A percentile compares a stretch with the other conserved stretches of the same genome.
phyloP scores from a whole-genome alignment of 2,329 filamentous ascomycete species.

The Beauveria sp. region DNA sequence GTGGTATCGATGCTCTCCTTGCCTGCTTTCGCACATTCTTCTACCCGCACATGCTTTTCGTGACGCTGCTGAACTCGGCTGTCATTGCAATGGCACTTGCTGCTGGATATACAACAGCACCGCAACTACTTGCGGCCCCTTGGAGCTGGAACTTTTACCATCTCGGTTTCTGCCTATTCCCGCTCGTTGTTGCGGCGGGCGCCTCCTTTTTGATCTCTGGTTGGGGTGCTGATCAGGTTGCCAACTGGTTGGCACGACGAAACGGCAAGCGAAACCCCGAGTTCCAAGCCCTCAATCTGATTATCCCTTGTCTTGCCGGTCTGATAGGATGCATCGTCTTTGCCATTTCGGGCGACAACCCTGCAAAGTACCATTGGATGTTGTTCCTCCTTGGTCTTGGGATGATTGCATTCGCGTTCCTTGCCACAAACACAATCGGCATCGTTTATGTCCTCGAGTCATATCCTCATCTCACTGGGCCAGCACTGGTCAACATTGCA shows the following conservation, averaged over 20 bases:
- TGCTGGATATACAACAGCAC: constrained; percentile 16
- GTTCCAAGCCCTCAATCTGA: constrained; percentile 24
- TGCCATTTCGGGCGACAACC: constrained; percentile 20
- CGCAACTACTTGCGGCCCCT: constrained; percentile 19
- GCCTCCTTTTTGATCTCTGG: constrained; percentile 20
- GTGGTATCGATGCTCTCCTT: constrained; percentile 16
- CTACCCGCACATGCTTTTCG: constrained; percentile 27
- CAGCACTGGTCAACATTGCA: constrained; percentile 26
- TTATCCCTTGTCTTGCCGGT: constrained; percentile 21
- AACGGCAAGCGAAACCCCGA: constrained; percentile 25
- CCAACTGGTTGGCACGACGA: constrained; percentile 22
- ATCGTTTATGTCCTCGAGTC: constrained; percentile 27
- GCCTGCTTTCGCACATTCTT: constrained; percentile 24
- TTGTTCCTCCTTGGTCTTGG: constrained; percentile 20
- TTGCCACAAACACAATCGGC: constrained; percentile 20
- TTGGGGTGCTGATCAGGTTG: constrained; percentile 21
- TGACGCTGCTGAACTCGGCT: constrained; percentile 21
- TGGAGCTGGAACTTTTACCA: constrained; percentile 23
- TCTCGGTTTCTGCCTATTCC: constrained; percentile 21
- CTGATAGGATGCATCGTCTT: constrained; percentile 25
- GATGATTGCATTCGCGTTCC: constrained; percentile 22
- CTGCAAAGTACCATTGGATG: constrained; percentile 18
- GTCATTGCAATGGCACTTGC: constrained; percentile 24
- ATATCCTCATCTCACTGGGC: constrained; percentile 20
- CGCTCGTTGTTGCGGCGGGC: constrained; percentile 16